Evolutionary conservation across 768 basidiomycete genomes (phyloP).

Genomic region (Trametes cingulata): DNA sequence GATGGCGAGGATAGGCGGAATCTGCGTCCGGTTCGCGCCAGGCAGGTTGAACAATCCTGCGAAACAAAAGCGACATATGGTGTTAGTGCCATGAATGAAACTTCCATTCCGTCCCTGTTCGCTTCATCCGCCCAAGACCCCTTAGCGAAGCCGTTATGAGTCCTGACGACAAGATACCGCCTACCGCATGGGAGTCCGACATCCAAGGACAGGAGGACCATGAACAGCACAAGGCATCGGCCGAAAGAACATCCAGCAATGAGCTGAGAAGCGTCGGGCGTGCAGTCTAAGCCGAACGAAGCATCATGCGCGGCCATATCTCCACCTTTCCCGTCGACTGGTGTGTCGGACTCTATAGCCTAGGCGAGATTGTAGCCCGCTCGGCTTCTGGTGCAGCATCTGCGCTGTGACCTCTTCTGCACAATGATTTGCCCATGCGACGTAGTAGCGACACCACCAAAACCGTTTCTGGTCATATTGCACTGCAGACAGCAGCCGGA

Average conservation of each 20-base stretch:
- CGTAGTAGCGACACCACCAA: neutral
- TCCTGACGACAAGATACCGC: neutral
- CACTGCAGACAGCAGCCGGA: neutral
- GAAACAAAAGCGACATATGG: conserved; percentile 4
- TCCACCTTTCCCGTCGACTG: no score
- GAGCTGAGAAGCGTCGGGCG: no score
- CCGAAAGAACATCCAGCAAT: no score
- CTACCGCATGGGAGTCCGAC: neutral
- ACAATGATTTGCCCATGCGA: neutral
- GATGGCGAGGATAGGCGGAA: conserved; percentile 78
- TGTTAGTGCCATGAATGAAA: neutral
- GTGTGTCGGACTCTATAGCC: no score
- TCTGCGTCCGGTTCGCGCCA: conserved; percentile 88
- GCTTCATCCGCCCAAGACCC: neutral
- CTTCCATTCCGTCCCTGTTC: neutral
- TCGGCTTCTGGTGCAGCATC: no score
- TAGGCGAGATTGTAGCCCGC: no score
- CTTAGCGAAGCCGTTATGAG: neutral
- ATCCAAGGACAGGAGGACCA: neutral
- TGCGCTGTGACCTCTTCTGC: no score
- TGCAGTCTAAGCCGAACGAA: no score
- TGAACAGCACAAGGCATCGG: neutral
- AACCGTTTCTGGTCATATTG: neutral
- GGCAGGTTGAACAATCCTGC: conserved; percentile 95
- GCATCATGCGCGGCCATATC: no score